These are phyloP conservation scores for Tephrocybe sp. DNA, from an alignment of 768 basidiomycete genomes.

Conservation along the genomic window DNA sequence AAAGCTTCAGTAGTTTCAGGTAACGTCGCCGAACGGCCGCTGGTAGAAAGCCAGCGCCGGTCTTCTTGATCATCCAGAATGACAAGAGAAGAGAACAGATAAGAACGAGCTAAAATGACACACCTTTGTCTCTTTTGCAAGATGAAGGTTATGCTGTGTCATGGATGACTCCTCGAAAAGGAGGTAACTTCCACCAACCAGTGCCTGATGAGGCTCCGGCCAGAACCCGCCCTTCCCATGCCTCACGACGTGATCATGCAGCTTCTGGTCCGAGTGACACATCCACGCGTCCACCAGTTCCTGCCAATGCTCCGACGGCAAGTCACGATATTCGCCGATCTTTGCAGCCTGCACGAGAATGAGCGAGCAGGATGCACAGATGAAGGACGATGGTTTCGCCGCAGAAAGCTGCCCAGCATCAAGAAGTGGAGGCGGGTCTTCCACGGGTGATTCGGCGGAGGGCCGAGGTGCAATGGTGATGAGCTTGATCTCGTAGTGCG, in stretches of 20 bases:
- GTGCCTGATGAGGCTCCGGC: slow-evolving; percentile 67
- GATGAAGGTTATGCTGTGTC: slow-evolving; percentile 48
- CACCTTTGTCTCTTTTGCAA: slow-evolving; percentile 50
- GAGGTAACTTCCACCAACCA: slow-evolving; percentile 90
- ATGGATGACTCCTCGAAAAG: slow-evolving; percentile 67
- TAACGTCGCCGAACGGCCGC: slow-evolving; percentile 42
- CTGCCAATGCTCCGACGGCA: slow-evolving; percentile 96
- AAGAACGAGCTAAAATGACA: slow-evolving; percentile 25
- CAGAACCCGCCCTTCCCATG: slow-evolving; percentile 69
- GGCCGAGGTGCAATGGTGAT: slow-evolving; percentile 28
- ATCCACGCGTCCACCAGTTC: slow-evolving; percentile 98
- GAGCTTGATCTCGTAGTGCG: slow-evolving; percentile 75
- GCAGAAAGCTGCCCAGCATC: slow-evolving; percentile 64
- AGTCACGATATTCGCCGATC: slow-evolving; percentile 64
- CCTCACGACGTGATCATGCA: slow-evolving; percentile 66
- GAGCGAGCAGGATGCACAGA: slow-evolving; percentile 77
- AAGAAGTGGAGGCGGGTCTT: slow-evolving; percentile 47
- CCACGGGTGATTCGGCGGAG: slow-evolving; percentile 21
- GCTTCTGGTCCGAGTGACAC: slow-evolving; percentile 89
- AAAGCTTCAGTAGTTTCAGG: slow-evolving; percentile 15
- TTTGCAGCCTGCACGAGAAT: slow-evolving; percentile 61
- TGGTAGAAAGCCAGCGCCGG: slow-evolving; percentile 74
- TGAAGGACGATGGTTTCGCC: slow-evolving; percentile 60
- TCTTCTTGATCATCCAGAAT: slow-evolving; percentile 86
- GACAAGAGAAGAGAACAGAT: slow-evolving; percentile 8